Evolutionary conservation across 768 basidiomycete species (phyloP), one percentile per base, ranked within the genome.

Genomic region (Calocybe gangraenosa): DNA sequence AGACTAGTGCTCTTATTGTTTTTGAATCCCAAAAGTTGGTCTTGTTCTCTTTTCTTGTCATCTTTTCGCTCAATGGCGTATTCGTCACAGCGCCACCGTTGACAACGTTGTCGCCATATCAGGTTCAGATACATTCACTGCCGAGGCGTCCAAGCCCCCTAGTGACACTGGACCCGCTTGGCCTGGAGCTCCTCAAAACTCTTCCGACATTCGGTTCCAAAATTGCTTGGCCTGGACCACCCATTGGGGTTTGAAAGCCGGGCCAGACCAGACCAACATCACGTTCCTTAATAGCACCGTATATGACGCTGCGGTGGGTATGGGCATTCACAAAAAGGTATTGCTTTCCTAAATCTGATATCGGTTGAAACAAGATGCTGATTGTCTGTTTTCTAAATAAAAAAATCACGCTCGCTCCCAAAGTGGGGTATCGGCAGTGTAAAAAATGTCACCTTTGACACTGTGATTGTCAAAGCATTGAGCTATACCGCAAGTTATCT

Each of bases 171-270:
- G 43, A 3, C 44, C 49, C 25, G 31, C 35, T 2, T 52, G 38
- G 37, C 48, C 53, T 38, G 50, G 53, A 19, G 15, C 37, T 14
- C 46, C 40, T 19, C 49, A 47, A 38, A 21, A 30, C 8, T 34
- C 37, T 7, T 13, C 40, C n/a, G 41, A 55, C 20, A 38, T 57
- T 25, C 40, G 35, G 1, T 55, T 53, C 36, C 28, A 40, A 18
- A 47, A 55, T 30, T 49, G 46, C 42, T 30, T 49, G 21, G 54
- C 41, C 20, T 53, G 53, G 53, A 53, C 53, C 19, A 34, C n/a
- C 18, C 48, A 49, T 30, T 55, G 53, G 23, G 51, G 50, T 19
- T 55, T 57, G 38, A 53, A 57, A 37, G 49, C 55, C 9, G 51
- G 56, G 44, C 51, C 8, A 30, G 28, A 53, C 36, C 52, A 53